Base-by-base conservation (phyloP, 2,329 filamentous ascomycete species). In the Biscogniauxia sp. region DNA sequence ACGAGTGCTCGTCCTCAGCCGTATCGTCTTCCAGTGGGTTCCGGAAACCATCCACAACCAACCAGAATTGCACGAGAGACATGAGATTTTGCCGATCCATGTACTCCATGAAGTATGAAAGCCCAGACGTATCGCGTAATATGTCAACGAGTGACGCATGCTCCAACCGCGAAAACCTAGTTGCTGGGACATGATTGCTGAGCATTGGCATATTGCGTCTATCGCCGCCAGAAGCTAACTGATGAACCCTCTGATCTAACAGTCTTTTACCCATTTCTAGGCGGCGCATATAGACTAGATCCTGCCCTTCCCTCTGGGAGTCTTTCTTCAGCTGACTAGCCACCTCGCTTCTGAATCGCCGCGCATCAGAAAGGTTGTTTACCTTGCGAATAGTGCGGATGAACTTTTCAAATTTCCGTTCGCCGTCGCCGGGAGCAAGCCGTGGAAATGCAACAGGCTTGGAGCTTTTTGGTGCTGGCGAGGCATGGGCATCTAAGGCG, bases 31-130 rank as follows among this genome's bases (percentile, higher is more conserved):
- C 95, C 2, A 99, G 79, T 0, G 95, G 96, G 68, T 96, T 97
- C 51, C 96, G 90, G 68, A 98, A 92, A 0, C 95, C 94, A 76
- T 99, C 95, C 5, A 98, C 95, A 2, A 98, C 95, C 50, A 99
- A 88, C 93, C 94, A 99, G 75, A 98, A 99, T 71, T 99, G 95
- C 5, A 99, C 93, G 53, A 97, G 79, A 15, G 90, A 85, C 89
- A 98, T 94, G 25, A 94, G 81, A 17, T 85, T 84, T 72, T 93
- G 90, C 51, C 95, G 88, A 73, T 99, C 95, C 95, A 99, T 99
- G 71, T 93, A 98, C 73, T 99, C 95, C 95, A 99, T 99, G 78
- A 99, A 98, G 73, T 97, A 99, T 2, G 95, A 98, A 8, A 99
- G 81, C 0, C 92, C 94, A 1, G 94, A 90, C 2, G 95, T 86